phyloP scores from a whole-genome alignment of 108 stramenopile genomes.

The Cylindrotheca fusiformis region DNA sequence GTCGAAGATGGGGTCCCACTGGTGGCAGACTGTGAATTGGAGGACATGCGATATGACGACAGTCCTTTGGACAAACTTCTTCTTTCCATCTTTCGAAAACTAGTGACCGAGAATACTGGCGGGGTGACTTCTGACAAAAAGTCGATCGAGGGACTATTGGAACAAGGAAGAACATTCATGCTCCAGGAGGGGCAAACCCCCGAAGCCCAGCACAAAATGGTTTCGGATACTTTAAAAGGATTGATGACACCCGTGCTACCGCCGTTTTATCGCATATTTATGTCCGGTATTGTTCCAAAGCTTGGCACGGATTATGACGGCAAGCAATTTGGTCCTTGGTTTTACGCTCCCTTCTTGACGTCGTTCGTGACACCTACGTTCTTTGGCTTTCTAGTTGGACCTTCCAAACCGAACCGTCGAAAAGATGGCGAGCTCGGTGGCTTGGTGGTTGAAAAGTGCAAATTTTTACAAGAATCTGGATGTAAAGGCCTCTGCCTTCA shows the following conservation, averaged over 20 bases:
- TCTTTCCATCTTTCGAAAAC: slow-evolving; percentile 65
- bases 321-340: slow-evolving; percentile 78
- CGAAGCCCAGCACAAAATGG: slow-evolving; percentile 78
- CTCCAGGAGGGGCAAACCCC: slow-evolving; percentile 62
- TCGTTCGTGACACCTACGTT: slow-evolving; percentile 87
- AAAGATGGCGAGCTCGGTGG: slow-evolving; percentile 83
- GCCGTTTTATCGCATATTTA: slow-evolving; percentile 90
- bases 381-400: slow-evolving; percentile 86
- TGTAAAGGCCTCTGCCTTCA: slow-evolving; percentile 91
- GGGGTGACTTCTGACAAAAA: slow-evolving; percentile 43
- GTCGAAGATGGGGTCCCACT: slow-evolving; percentile 38
- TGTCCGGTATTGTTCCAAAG: slow-evolving; percentile 82
- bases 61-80: slow-evolving; percentile 59
- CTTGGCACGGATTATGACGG: slow-evolving; percentile 58
- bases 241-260: slow-evolving; percentile 90
- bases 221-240: slow-evolving; percentile 60
- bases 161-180: slow-evolving; percentile 83
- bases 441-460: slow-evolving; percentile 90
- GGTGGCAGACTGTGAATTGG: slow-evolving; percentile 69
- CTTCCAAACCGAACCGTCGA: slow-evolving; percentile 74
- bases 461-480: slow-evolving; percentile 84
- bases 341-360: slow-evolving; percentile 84
- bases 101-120: slow-evolving; percentile 63
- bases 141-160: slow-evolving; percentile 76
- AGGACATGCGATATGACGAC: slow-evolving; percentile 56